phyloP scores from a whole-genome alignment of 1,284 basidiomycete genomes.

The Leccinum fallax region DNA sequence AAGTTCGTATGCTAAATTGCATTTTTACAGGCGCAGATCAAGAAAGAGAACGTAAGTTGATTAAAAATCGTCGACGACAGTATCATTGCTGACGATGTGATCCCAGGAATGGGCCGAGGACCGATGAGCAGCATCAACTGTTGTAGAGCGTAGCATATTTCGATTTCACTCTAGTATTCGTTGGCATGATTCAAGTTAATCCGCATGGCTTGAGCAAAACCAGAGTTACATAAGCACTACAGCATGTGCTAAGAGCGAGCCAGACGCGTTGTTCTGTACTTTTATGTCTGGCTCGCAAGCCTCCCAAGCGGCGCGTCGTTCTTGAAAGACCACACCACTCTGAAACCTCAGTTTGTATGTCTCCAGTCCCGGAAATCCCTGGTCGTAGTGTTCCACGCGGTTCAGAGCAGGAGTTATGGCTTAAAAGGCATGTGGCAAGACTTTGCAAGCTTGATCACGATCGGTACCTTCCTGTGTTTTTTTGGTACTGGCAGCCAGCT shows the following conservation, averaged over 20 bases:
- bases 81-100: constrained; percentile 16
- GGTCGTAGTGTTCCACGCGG: constrained; percentile 55
- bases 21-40: constrained; percentile 84
- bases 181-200: not conserved
- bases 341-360: constrained; percentile 35
- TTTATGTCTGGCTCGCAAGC: constrained; percentile 8
- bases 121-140: constrained; percentile 50
- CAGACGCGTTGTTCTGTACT: not conserved
- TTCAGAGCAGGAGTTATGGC: constrained; percentile 61
- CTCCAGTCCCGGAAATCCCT: constrained; percentile 64
- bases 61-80: not conserved
- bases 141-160: constrained; percentile 33
- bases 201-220: not conserved
- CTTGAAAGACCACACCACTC: constrained; percentile 1
- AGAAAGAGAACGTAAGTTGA: constrained; percentile 93
- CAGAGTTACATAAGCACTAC: constrained; percentile 31
- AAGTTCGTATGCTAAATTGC: constrained; percentile 11
- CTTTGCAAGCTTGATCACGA: constrained; percentile 66
- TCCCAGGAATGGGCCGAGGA: constrained; percentile 88
- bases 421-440: constrained; percentile 62
- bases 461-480: constrained; percentile 43
- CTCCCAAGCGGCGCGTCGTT: constrained; percentile 5
- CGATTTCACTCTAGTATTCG: constrained; percentile 18
- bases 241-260: constrained; percentile 2
- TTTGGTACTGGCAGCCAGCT: constrained; percentile 7